Percentiles rank a stretch among this genome's conserved stretches.
Evolutionary conservation across 2,329 filamentous ascomycete genomes (phyloP).

Genomic region (Pseudophaeomoniella oleicola): DNA sequence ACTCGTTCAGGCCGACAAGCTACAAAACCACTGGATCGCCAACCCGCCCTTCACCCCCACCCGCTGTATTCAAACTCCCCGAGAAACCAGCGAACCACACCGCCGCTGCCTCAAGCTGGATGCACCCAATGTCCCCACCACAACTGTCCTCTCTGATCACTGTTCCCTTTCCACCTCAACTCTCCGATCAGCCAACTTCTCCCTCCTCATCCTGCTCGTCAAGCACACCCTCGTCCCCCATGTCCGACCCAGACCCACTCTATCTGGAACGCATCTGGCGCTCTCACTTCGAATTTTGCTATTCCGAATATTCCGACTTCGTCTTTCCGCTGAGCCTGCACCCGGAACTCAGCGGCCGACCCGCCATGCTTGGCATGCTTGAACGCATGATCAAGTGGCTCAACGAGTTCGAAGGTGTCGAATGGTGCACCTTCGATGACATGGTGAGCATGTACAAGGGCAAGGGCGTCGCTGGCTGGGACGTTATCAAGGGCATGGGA

Average conservation of each 20-base stretch:
- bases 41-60: conserved; percentile 1
- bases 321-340: conserved; percentile 33
- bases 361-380: conserved; percentile 32
- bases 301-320: conserved; percentile 30
- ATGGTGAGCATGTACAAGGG: conserved; percentile 2
- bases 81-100: background rate
- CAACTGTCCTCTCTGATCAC: background rate
- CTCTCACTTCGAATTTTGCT: conserved; percentile 20
- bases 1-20: background rate
- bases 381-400: conserved; percentile 32
- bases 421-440: conserved; percentile 14
- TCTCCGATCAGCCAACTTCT: background rate
- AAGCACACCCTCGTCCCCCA: too few species aligned
- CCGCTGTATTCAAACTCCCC: background rate
- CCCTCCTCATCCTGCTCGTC: too few species aligned
- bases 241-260: too few species aligned
- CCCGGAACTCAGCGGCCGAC: conserved; percentile 33
- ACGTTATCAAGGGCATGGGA: too few species aligned
- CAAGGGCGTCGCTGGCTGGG: background rate
- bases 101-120: conserved; percentile 2
- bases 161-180: background rate
- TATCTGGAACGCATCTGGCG: background rate
- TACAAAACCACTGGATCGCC: background rate
- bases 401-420: conserved; percentile 28
- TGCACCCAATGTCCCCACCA: background rate